These are phyloP conservation scores for Auricularia sp. DNA, from an alignment of 768 basidiomycete genomes.

Conservation along the genomic window DNA sequence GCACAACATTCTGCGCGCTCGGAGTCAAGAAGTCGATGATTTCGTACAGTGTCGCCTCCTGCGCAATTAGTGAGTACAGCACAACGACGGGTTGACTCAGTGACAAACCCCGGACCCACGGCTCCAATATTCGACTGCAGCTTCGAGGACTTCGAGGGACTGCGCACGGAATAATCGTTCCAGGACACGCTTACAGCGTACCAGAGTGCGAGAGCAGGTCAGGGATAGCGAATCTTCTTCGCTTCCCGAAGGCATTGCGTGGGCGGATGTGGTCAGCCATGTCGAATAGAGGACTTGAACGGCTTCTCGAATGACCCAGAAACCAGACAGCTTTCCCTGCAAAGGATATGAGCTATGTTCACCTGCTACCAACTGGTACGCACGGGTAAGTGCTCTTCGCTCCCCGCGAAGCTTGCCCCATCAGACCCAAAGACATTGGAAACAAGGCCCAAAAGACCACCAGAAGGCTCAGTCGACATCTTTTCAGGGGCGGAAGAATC, in stretches of 20 bases:
- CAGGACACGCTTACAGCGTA: slow-evolving; percentile 66
- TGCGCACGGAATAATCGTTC: slow-evolving; percentile 80
- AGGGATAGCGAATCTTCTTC: slow-evolving; percentile 57
- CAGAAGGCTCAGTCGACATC: slow-evolving; percentile 36
- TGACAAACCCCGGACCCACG: slow-evolving; percentile 40
- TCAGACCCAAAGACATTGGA: slow-evolving; percentile 85
- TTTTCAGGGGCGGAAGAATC: slow-evolving; percentile 47
- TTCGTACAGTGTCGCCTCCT: slow-evolving; percentile 53
- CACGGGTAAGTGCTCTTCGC: slow-evolving; percentile 3
- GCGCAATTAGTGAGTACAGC: background rate
- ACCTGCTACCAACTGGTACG: background rate
- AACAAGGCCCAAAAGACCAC: slow-evolving; percentile 76
- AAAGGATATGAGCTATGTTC: background rate
- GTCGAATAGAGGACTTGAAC: slow-evolving; percentile 68
- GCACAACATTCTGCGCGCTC: slow-evolving; percentile 78
- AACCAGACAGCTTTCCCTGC: background rate
- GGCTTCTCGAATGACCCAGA: slow-evolving; percentile 55
- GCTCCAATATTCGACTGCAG: slow-evolving; percentile 75
- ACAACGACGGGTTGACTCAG: background rate
- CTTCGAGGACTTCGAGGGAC: slow-evolving; percentile 74
- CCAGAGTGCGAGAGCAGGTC: slow-evolving; percentile 55
- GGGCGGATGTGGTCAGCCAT: slow-evolving; percentile 51
- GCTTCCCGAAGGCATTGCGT: slow-evolving; percentile 35
- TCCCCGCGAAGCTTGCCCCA: slow-evolving; percentile 13
- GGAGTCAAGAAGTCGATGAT: slow-evolving; percentile 74